Conservation (phyloP, 2,329 filamentous ascomycete genomes). For the Thelonectria olida region DNA sequence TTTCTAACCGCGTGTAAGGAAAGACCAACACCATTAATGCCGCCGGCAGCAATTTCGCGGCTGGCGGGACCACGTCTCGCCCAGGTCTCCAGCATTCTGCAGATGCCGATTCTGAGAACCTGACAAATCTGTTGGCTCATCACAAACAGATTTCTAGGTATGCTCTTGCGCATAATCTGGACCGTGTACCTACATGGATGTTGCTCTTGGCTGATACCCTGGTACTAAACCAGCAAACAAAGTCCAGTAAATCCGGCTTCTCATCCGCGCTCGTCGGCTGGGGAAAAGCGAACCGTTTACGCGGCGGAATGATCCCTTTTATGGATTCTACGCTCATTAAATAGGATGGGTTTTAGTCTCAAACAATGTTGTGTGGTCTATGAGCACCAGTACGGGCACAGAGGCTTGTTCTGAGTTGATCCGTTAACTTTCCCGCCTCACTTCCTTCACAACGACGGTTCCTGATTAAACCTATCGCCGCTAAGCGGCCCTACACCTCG, state of each 20-base stretch:
- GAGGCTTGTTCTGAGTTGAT: not conserved
- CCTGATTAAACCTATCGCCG: conserved; percentile 15
- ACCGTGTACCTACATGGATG: conserved; percentile 30
- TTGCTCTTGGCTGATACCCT: conserved; percentile 16
- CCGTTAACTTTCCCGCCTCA: conserved; percentile 9
- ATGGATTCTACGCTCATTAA: not conserved
- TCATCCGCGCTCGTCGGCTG: conserved; percentile 26
- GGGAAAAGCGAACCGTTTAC: conserved; percentile 12
- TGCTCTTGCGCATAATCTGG: conserved; percentile 36
- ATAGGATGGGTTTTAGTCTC: not conserved
- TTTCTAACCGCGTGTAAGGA: conserved; percentile 11
- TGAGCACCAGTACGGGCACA: not conserved
- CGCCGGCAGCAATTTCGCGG: conserved; percentile 27
- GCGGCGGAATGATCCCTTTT: not conserved
- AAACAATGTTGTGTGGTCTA: not conserved
- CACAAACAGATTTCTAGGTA: conserved; percentile 24
- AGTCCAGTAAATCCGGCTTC: conserved; percentile 9
- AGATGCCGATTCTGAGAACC: conserved; percentile 10
- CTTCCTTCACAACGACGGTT: conserved; percentile 1
- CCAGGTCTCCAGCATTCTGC: conserved; percentile 10
- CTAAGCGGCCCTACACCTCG: conserved; percentile 30
- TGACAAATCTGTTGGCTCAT: conserved; percentile 29
- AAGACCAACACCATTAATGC: conserved; percentile 25
- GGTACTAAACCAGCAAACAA: conserved; percentile 10
- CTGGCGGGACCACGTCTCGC: conserved; percentile 20